phyloP scores from a whole-genome alignment of 179 eudicot species.

The Spergularia azorica region DNA sequence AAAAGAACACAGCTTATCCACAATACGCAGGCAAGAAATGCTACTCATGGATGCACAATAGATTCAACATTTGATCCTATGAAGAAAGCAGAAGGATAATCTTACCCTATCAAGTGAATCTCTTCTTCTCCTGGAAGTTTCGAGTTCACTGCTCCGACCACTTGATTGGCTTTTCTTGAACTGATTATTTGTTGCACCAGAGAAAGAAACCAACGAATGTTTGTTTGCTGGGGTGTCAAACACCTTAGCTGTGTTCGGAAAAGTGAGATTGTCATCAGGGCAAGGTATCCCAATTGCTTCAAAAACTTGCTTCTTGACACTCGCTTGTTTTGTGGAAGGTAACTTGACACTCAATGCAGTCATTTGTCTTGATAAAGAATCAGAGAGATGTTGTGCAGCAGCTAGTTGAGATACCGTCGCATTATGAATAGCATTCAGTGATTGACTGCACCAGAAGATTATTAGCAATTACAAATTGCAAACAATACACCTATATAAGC shows the following conservation, averaged over 20 bases:
- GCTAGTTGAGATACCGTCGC: slow-evolving; percentile 77
- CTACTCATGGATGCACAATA: neutral
- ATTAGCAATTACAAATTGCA: neutral
- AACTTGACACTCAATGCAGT: slow-evolving; percentile 58
- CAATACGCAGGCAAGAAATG: neutral
- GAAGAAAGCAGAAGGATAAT: neutral
- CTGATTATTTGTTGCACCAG: slow-evolving; percentile 38
- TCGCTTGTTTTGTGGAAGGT: slow-evolving; percentile 44
- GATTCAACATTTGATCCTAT: neutral
- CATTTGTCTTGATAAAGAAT: slow-evolving; percentile 82
- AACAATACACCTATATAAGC: slow-evolving; percentile 3
- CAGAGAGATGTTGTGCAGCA: slow-evolving; percentile 90
- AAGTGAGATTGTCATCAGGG: slow-evolving; percentile 44
- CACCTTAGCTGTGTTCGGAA: slow-evolving; percentile 42
- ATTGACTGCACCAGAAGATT: slow-evolving; percentile 61
- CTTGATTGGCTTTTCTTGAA: slow-evolving; percentile 48
- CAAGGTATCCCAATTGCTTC: slow-evolving; percentile 81
- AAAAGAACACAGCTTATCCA: neutral
- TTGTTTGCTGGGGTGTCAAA: slow-evolving; percentile 40
- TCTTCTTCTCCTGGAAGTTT: slow-evolving; percentile 81
- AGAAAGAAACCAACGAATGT: slow-evolving; percentile 30
- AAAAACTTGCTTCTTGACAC: slow-evolving; percentile 71
- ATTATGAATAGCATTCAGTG: slow-evolving; percentile 71
- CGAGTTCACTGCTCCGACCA: slow-evolving; percentile 54
- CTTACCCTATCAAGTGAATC: slow-evolving; percentile 85